Evolutionary conservation across 306 rosid species (phyloP), one percentile per base, ranked within the genome.

Genomic region (Lagenaria siceraria): DNA sequence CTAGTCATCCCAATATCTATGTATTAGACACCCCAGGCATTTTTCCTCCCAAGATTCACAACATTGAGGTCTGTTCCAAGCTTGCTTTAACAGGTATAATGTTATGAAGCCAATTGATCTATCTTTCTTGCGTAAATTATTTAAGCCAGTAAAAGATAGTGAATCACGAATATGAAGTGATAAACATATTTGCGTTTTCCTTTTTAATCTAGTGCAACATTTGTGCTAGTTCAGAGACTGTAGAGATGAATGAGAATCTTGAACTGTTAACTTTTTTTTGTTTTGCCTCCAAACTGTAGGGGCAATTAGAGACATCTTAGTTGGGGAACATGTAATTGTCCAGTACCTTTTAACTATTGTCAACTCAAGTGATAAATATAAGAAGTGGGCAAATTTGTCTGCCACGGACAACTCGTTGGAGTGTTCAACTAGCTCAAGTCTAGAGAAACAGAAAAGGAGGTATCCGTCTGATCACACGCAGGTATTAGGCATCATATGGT

Each of bases 1-100:
- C 86, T 80, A 93, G 98, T 81, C 97, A 91, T 87, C 98, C 97
- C 89, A 93, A 87, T 86, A 78, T 91, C 14, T 93, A 88, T 68
- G 90, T 91, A 43, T 77, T 93, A 87, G 98, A 93, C 85, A 86
- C 98, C 71, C 98, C 98, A 25, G 92, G 92, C 68, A 74, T 93
- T 81, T 87, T 91, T 82, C 88, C 94, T 66, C 90, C 87, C 10
- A 71, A 84, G 78, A 84, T 88, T 86, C 84, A 82, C 31, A 88
- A 90, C 80, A 55, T 38, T 56, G 92, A 86, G 77, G 78, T 86
- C 77, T 84, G 85, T 80, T 82, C 87, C 71, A 91, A 91, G 85
- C 86, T 93, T 82, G 83, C 90, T 72, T 90, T 93, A 86, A 88
- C 97, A 88, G 98, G 97, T 93, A 75, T n/a, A 10, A 58, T 42